Evolutionary conservation across 2,329 filamentous ascomycete species (phyloP), one percentile per base, ranked within the genome.

Genomic region (Blastomyces percursus): DNA sequence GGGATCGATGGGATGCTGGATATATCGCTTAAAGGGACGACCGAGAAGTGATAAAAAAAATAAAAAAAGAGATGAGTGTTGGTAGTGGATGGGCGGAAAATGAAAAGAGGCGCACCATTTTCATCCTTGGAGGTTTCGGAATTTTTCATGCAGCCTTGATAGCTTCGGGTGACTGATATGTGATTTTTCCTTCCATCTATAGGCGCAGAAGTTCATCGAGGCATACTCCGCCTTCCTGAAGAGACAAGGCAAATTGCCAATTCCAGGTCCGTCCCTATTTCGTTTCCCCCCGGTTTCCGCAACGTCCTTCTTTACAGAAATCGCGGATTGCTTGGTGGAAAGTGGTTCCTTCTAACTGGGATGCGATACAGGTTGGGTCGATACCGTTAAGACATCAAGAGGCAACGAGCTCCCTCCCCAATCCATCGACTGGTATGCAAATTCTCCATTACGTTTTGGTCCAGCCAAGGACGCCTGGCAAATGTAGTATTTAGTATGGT

Each of bases 331-430:
- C n/a, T 35, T 55, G 19, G 30, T 27, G 24, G 40, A 48, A 54
- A 30, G 21, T n/a, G 35, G 38, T 14, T 38, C 27, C 63, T 48
- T 55, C 57, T 61, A 32, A 30, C 35, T n/a, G 42, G 27, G 30
- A 3, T 27, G 46, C 30, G 59, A 63, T 61, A 62, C 62, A 95
- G 91, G 91, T 84, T 97, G 93, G 93, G 93, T 96, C 80, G 94
- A 99, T 79, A 96, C 93, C 76, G 94, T 97, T 83, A 99, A 99
- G 89, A 96, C 93, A 73, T 93, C 91, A 75, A 85, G 88, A 78
- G 89, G 89, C 79, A 96, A 96, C 82, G 94, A 99, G 85, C 89
- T 99, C 73, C 93, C 93, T 76, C 94, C 93, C 76, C 92, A 97
- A 86, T 89, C 92, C 80, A 90, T 92, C 78, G 94, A 99, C 86